Conservation (phyloP, 768 basidiomycete genomes). For the Naematelia aurantialba region DNA sequence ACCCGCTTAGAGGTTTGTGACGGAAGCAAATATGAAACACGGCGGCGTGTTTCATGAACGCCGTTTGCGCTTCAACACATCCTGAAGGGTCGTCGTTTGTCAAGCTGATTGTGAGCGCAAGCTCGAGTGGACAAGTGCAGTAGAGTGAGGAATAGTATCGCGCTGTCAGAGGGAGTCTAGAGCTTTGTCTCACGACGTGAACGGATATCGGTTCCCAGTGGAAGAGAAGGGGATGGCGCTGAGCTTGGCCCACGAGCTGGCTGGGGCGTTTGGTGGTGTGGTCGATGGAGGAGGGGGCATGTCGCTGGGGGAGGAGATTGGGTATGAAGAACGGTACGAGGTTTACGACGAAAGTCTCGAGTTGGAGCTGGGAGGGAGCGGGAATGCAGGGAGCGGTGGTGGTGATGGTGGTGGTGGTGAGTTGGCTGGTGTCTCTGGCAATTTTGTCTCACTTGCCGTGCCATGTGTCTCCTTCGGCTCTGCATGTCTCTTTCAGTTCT, state of each 20-base stretch:
- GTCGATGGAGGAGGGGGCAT: neutral
- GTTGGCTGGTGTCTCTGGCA: too few species aligned
- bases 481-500: too few species aligned
- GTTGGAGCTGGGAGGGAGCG: neutral
- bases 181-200: neutral
- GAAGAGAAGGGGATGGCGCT: neutral
- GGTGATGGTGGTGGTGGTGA: neutral
- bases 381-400: neutral
- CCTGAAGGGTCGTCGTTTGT: neutral
- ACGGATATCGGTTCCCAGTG: neutral
- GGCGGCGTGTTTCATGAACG: neutral
- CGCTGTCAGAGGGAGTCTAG: neutral
- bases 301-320: neutral
- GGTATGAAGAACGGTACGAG: neutral
- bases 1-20: neutral
- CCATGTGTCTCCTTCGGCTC: too few species aligned
- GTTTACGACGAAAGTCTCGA: neutral
- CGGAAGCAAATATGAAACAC: neutral
- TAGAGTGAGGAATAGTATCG: too few species aligned
- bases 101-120: neutral
- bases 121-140: neutral
- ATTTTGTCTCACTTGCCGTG: too few species aligned
- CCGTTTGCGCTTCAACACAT: neutral
- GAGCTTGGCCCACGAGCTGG: conserved; percentile 7
- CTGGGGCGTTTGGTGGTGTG: neutral